Conservation (phyloP, 1,139 yeast species). For the Debaryomyces nepalensis region DNA sequence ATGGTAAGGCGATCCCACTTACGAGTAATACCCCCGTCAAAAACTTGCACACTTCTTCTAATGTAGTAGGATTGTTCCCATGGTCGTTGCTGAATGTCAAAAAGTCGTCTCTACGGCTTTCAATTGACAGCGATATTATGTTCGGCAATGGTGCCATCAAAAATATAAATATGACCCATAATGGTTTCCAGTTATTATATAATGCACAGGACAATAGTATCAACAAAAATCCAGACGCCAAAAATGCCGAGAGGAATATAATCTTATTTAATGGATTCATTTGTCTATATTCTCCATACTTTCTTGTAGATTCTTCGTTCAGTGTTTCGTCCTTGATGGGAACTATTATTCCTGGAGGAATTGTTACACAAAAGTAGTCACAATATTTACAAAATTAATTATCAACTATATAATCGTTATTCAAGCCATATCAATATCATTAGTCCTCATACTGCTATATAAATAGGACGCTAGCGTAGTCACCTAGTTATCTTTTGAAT, state of each 20-base stretch:
- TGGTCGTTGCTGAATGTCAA: slow-evolving; percentile 62
- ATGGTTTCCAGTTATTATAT: slow-evolving; percentile 70
- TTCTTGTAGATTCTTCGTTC: background rate
- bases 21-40: slow-evolving; percentile 68
- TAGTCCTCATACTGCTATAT: slow-evolving; percentile 3
- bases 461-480: slow-evolving; percentile 26
- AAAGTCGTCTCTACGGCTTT: slow-evolving; percentile 57
- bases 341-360: background rate
- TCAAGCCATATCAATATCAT: slow-evolving; percentile 9
- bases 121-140: slow-evolving; percentile 47
- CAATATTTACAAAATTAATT: slow-evolving; percentile 8
- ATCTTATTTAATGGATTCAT: slow-evolving; percentile 70
- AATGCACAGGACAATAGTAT: slow-evolving; percentile 76
- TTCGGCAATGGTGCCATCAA: slow-evolving; percentile 76
- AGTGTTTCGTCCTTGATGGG: background rate
- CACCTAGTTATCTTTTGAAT: slow-evolving; percentile 12
- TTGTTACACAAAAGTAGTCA: slow-evolving; percentile 10
- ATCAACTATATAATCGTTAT: slow-evolving; percentile 4
- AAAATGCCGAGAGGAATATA: slow-evolving; percentile 68
- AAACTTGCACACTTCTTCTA: slow-evolving; percentile 64
- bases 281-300: background rate
- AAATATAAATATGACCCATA: slow-evolving; percentile 68
- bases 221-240: slow-evolving; percentile 76
- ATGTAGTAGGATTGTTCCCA: slow-evolving; percentile 46
- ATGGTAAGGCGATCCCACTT: slow-evolving; percentile 70